Conservation (phyloP, 345 rosid genomes). For the Populus deltoides region DNA sequence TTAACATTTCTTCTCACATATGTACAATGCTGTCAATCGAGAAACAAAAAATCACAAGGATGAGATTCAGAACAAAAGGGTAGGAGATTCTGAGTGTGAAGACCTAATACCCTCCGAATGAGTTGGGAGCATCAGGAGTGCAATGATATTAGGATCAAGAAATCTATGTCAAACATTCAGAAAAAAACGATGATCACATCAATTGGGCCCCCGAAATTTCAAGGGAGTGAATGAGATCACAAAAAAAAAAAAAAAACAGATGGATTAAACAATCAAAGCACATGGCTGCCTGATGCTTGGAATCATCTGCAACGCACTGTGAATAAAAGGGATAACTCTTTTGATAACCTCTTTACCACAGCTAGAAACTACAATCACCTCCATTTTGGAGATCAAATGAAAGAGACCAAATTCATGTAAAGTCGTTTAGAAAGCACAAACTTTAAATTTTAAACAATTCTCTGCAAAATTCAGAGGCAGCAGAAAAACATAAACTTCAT, state of each 20-base stretch:
- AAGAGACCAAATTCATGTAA: conserved; percentile 35
- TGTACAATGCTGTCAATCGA: not conserved
- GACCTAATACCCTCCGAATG: not conserved
- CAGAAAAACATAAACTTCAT: not conserved
- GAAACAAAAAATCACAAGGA: not conserved
- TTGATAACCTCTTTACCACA: conserved; percentile 74
- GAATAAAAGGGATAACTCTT: conserved; percentile 13
- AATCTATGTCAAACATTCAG: not conserved
- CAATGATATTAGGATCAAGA: not conserved
- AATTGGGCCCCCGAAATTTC: not conserved
- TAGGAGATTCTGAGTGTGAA: not conserved
- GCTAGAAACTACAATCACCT: conserved; percentile 70
- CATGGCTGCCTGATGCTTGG: not conserved
- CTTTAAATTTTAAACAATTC: not conserved
- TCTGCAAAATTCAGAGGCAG: not conserved
- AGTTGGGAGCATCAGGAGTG: not conserved
- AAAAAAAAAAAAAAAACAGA: not conserved
- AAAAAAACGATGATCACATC: not conserved
- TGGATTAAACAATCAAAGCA: not conserved
- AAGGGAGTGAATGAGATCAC: not conserved
- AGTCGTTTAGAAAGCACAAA: not conserved
- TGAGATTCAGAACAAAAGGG: not conserved
- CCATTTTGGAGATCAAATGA: conserved; percentile 46
- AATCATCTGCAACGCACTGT: not conserved
- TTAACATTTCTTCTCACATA: not conserved